These are phyloP conservation scores for Brassica balearica DNA, from an alignment of 441 rosid genomes.

Conservation along the genomic window DNA sequence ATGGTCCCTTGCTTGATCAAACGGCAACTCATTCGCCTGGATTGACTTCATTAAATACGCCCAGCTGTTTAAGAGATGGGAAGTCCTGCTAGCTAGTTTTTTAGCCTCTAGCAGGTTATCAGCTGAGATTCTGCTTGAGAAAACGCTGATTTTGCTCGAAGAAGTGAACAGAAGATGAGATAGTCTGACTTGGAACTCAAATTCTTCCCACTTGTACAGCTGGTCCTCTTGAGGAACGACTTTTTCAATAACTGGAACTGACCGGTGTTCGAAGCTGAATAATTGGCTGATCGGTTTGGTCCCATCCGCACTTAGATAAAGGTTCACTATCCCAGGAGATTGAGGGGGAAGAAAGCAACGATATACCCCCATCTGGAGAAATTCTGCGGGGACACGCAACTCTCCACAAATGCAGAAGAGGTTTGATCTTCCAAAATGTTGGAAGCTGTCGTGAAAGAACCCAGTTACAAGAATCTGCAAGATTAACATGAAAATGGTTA, in stretches of 20 bases:
- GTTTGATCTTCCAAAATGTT: conserved; percentile 64
- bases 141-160: conserved; percentile 63
- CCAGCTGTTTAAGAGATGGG: conserved; percentile 64
- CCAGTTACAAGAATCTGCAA: conserved; percentile 91
- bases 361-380: conserved; percentile 87
- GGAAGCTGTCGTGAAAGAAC: conserved; percentile 67
- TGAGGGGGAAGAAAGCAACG: conserved; percentile 79
- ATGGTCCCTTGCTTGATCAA: conserved; percentile 71
- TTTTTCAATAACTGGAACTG: conserved; percentile 47
- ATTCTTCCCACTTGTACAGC: conserved; percentile 70
- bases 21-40: conserved; percentile 58
- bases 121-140: conserved; percentile 63
- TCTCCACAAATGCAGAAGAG: conserved; percentile 86
- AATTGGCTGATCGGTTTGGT: conserved; percentile 82
- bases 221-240: conserved; percentile 54
- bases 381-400: conserved; percentile 61
- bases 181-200: conserved; percentile 84
- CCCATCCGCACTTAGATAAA: conserved; percentile 83
- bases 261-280: conserved; percentile 75
- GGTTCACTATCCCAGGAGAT: conserved; percentile 71
- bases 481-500: conserved; percentile 34
- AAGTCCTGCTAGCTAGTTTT: conserved; percentile 65
- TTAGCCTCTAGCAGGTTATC: conserved; percentile 68
- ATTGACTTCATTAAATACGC: conserved; percentile 65
- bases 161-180: conserved; percentile 80